Evolutionary conservation across 2,329 filamentous ascomycete genomes (phyloP).

Genomic region (Penicillium glabrum): DNA sequence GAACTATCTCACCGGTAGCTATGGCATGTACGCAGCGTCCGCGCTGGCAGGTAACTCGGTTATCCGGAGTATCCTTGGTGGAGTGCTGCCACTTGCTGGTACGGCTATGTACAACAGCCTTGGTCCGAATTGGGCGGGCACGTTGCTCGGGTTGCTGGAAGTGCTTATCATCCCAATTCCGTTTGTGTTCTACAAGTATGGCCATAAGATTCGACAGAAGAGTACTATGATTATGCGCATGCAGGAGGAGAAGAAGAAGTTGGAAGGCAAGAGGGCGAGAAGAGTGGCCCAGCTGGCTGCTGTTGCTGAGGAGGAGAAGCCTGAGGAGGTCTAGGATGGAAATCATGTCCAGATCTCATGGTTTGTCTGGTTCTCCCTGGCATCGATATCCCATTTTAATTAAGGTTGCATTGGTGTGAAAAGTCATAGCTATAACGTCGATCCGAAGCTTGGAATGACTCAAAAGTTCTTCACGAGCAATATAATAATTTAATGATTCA

Average conservation of each 20-base stretch:
- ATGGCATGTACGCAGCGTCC: constrained; percentile 78
- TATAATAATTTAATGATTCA: neutral
- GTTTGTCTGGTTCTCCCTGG: neutral
- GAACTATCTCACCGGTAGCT: constrained; percentile 77
- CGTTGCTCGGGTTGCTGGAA: constrained; percentile 71
- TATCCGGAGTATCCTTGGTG: constrained; percentile 70
- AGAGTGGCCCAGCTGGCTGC: constrained; percentile 14
- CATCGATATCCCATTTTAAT: constrained; percentile 1
- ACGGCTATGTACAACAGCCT: constrained; percentile 68
- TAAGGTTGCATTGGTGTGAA: neutral
- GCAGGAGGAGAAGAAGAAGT: constrained; percentile 51
- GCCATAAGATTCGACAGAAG: constrained; percentile 57
- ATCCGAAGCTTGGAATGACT: neutral
- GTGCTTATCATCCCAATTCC: constrained; percentile 76
- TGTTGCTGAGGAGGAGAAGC: constrained; percentile 6
- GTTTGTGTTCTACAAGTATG: constrained; percentile 70
- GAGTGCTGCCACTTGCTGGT: constrained; percentile 73
- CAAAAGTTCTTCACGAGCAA: neutral
- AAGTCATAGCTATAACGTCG: neutral
- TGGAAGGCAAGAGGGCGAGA: constrained; percentile 43
- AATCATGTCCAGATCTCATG: constrained; percentile 8
- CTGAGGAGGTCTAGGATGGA: constrained; percentile 19
- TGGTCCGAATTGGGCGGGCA: constrained; percentile 76
- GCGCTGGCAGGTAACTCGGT: constrained; percentile 80
- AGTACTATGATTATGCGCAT: constrained; percentile 58